phyloP scores from a whole-genome alignment of 2,329 filamentous ascomycete genomes.

The Paecilomyces sp. region DNA sequence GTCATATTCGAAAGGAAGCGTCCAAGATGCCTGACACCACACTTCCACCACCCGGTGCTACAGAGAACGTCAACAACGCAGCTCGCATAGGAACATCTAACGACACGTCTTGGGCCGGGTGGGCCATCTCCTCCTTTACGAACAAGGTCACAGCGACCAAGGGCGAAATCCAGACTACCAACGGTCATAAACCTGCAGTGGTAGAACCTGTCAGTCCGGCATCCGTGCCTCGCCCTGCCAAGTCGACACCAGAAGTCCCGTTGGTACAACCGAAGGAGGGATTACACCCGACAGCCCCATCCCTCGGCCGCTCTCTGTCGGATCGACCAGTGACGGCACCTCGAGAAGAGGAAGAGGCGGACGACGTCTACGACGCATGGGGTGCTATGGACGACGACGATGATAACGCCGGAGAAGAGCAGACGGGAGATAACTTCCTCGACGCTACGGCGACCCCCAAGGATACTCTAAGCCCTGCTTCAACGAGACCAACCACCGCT shows the following conservation, averaged over 20 bases:
- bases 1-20: conserved; percentile 72
- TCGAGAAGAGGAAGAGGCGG: conserved; percentile 47
- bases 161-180: conserved; percentile 70
- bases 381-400: conserved; percentile 56
- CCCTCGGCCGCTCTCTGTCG: conserved; percentile 33
- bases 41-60: conserved; percentile 57
- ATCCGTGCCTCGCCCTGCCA: conserved; percentile 41
- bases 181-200: conserved; percentile 38
- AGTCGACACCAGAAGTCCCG: conserved; percentile 20
- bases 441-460: conserved; percentile 29
- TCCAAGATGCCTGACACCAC: conserved; percentile 72
- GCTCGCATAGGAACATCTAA: conserved; percentile 75
- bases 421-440: conserved; percentile 41
- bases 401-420: conserved; percentile 34
- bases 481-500: conserved; percentile 24
- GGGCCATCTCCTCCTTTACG: conserved; percentile 97
- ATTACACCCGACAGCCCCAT: conserved; percentile 17
- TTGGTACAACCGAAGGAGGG: conserved; percentile 14
- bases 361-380: conserved; percentile 67
- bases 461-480: conserved; percentile 18
- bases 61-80: conserved; percentile 38
- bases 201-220: conserved; percentile 38
- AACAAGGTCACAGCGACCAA: conserved; percentile 82
- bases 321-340: conserved; percentile 30
- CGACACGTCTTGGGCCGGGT: conserved; percentile 76